Conservation (phyloP, 1,284 basidiomycete genomes). For the Boletus semigastroideus region DNA sequence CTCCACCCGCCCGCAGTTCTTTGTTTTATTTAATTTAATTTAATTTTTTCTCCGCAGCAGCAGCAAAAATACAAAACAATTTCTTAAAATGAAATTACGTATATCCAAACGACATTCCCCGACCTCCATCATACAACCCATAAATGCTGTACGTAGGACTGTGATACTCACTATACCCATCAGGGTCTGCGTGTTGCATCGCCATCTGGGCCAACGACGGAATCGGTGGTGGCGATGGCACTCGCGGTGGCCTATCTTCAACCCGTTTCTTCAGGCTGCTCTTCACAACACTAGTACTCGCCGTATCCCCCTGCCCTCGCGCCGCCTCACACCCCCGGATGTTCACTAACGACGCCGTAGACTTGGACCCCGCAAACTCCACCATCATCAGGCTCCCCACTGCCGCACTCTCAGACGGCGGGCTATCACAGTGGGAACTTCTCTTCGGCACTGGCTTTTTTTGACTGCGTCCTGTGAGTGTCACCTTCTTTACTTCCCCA, state of each 20-base stretch:
- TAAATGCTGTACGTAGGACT: slow-evolving; percentile 82
- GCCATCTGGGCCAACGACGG: slow-evolving; percentile 78
- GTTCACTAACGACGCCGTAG: slow-evolving; percentile 35
- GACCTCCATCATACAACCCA: slow-evolving; percentile 63
- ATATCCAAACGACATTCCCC: slow-evolving; percentile 32
- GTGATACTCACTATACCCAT: slow-evolving; percentile 62
- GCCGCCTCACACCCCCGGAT: slow-evolving; percentile 30
- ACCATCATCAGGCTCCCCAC: slow-evolving; percentile 62
- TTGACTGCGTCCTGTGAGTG: slow-evolving; percentile 27
- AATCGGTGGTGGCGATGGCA: slow-evolving; percentile 72
- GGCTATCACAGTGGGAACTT: slow-evolving; percentile 23
- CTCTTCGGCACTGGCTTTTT: slow-evolving; percentile 36
- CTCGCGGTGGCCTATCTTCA: slow-evolving; percentile 68
- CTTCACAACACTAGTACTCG: slow-evolving; percentile 7
- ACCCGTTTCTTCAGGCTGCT: slow-evolving; percentile 33
- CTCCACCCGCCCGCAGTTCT: no score
- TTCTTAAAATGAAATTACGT: not conserved
- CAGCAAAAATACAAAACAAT: slow-evolving; percentile 29
- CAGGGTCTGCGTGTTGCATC: slow-evolving; percentile 57
- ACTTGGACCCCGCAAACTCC: slow-evolving; percentile 45
- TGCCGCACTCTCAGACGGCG: slow-evolving; percentile 44
- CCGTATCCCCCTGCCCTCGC: slow-evolving; percentile 9
- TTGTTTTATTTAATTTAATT: slow-evolving; percentile 2
- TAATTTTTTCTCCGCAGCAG: slow-evolving; percentile 24
- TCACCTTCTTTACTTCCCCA: slow-evolving; percentile 37